Evolutionary conservation across 352 stramenopile species (phyloP).

Genomic region (Pythium dissotocum): DNA sequence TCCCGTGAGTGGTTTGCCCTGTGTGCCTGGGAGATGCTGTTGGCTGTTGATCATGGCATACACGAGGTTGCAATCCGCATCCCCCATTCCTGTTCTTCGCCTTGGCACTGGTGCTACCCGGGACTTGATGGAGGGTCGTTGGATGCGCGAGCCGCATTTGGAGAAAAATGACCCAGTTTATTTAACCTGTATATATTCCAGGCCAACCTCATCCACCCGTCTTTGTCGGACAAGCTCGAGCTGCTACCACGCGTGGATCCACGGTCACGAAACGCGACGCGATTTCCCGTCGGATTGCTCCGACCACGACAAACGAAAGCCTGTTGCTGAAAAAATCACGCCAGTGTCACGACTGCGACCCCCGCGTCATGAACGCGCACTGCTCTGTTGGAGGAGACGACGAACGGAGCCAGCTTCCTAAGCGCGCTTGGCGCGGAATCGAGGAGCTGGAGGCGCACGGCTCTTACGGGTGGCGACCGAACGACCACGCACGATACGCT

Average conservation of each 20-base stretch:
- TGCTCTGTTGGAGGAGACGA: constrained; percentile 27
- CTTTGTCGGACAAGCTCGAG: constrained; percentile 15
- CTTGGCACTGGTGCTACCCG: neutral
- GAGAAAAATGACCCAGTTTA: constrained; percentile 37
- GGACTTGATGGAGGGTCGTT: neutral
- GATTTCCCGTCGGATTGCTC: constrained; percentile 1
- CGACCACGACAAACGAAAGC: constrained; percentile 5
- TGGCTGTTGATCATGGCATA: no score
- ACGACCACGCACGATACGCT: constrained; percentile 98
- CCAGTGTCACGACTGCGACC: neutral
- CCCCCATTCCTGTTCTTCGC: neutral
- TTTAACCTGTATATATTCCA: constrained; percentile 35
- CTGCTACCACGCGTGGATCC: neutral
- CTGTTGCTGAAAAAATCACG: constrained; percentile 6
- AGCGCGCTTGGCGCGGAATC: constrained; percentile 72
- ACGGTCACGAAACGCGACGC: neutral
- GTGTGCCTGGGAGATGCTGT: no score
- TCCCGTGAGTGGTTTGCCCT: no score
- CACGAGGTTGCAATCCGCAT: neutral
- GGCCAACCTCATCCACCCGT: constrained; percentile 28
- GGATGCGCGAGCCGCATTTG: constrained; percentile 11
- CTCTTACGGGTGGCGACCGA: constrained; percentile 92
- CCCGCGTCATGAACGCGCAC: neutral
- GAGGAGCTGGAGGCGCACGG: constrained; percentile 90
- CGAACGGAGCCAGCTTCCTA: constrained; percentile 46